Evolutionary conservation across 202 grass and related monocot genomes (phyloP).

Genomic region (Carex arenaria): DNA sequence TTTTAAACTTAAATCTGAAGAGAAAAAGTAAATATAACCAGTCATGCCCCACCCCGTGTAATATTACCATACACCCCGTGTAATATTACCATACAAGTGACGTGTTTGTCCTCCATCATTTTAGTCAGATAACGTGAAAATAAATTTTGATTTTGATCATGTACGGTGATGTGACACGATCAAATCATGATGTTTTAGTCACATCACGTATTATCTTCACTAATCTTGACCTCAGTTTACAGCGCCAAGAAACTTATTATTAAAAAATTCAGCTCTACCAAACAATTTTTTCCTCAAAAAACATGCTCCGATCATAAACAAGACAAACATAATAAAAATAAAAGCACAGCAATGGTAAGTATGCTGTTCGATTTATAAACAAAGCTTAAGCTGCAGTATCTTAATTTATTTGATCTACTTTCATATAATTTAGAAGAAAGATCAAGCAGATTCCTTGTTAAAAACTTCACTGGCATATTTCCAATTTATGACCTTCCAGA

Average conservation of each 20-base stretch:
- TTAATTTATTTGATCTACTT: not conserved
- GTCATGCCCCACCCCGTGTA: too few relatives aligned
- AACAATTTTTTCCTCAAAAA: not conserved
- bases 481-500: conserved; percentile 99
- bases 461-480: conserved; percentile 76
- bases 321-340: not conserved
- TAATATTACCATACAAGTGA: too few relatives aligned
- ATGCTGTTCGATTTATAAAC: not conserved
- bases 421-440: not conserved
- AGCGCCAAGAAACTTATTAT: not conserved
- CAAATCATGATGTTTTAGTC: too few relatives aligned
- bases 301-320: not conserved
- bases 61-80: too few relatives aligned
- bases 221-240: not conserved
- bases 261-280: not conserved
- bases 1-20: too few relatives aligned
- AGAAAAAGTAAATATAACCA: too few relatives aligned
- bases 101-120: too few relatives aligned
- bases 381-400: not conserved
- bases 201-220: too few relatives aligned
- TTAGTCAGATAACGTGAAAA: too few relatives aligned
- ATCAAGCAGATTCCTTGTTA: conserved; percentile 54
- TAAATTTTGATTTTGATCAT: too few relatives aligned
- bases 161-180: too few relatives aligned
- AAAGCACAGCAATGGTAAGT: not conserved